Base-by-base conservation (phyloP, 208 protist genomes). In the Acanthamoeba royreba region DNA sequence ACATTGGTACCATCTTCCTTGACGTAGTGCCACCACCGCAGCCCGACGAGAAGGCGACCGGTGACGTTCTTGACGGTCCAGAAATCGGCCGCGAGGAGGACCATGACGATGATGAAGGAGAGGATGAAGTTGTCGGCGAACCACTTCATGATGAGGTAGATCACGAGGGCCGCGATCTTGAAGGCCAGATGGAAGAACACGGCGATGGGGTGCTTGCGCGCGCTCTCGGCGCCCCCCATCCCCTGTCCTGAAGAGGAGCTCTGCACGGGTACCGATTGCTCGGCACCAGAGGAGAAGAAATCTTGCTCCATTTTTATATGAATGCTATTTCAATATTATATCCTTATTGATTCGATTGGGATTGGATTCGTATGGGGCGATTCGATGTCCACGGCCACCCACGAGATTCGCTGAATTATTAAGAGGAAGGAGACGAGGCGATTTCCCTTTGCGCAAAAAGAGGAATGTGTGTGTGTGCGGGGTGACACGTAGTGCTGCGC, bases 31-130 rank as follows among this genome's bases (percentile, higher is more conserved):
- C 98, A 99, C 98, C 98, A 99, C 63, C 85, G n/a, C 94, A 99
- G 97, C 31, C 97, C 96, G 2, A 99, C 98, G 0, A 99, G 94
- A 40, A 99, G 79, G 28, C 98, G 97, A 4, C 98, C 98, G 7
- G 97, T 98, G 31, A 99, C 96, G 93, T 99, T 99, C 96, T 99
- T 99, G 5, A 98, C 98, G 22, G 96, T 97, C 98, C 98, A 99
- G 94, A 99, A 99, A 93, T 99, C 98, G 13, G 97, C 97, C 22
- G 98, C 98, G 31, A 97, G 92, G 22, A 98, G 95, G 13, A 99
- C 92, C 11, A 98, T 96, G 19, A 98, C 97, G 45, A 98, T 93
- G 87, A 99, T 97, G 94, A 98, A 98, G 22, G 97, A 74, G 13
- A 97, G 28, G 5, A 98, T 97, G 85, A 98, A 98, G 90, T 69